phyloP scores from a whole-genome alignment of 306 rosid species.

The Prinsepia uniflora region DNA sequence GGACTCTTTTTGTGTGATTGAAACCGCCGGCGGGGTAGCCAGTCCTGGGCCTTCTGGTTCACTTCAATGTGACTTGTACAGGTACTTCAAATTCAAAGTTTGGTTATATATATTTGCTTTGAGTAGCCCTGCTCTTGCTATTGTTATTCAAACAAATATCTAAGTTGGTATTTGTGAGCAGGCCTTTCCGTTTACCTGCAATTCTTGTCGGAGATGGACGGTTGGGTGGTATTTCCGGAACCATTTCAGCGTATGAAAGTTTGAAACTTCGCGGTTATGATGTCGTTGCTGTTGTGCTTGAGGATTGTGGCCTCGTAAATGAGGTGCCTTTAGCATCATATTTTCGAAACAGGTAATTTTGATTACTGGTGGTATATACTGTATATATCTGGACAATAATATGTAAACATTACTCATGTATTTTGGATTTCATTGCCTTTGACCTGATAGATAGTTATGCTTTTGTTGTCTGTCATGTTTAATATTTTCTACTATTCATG shows the following conservation, averaged over 20 bases:
- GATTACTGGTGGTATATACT: slow-evolving; percentile 1
- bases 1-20: slow-evolving; percentile 61
- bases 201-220: slow-evolving; percentile 91
- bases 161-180: slow-evolving; percentile 26
- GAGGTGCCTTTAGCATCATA: slow-evolving; percentile 73
- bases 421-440: neutral
- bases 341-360: slow-evolving; percentile 59
- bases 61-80: slow-evolving; percentile 89
- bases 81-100: slow-evolving; percentile 32
- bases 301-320: slow-evolving; percentile 81
- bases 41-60: slow-evolving; percentile 95
- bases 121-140: neutral
- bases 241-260: slow-evolving; percentile 88
- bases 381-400: neutral
- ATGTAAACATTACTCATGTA: neutral
- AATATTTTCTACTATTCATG: neutral
- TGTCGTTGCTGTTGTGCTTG: slow-evolving; percentile 68
- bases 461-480: slow-evolving; percentile 2
- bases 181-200: slow-evolving; percentile 86
- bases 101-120: neutral
- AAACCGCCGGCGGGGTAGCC: slow-evolving; percentile 92
- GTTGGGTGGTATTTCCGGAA: slow-evolving; percentile 89
- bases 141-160: neutral
- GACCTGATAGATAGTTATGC: slow-evolving; percentile 1
- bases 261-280: slow-evolving; percentile 86